A percentile compares a stretch with the other conserved stretches of the same genome.
These are phyloP conservation scores for Brassica incana DNA, from an alignment of 345 rosid genomes.

Conservation along the genomic window DNA sequence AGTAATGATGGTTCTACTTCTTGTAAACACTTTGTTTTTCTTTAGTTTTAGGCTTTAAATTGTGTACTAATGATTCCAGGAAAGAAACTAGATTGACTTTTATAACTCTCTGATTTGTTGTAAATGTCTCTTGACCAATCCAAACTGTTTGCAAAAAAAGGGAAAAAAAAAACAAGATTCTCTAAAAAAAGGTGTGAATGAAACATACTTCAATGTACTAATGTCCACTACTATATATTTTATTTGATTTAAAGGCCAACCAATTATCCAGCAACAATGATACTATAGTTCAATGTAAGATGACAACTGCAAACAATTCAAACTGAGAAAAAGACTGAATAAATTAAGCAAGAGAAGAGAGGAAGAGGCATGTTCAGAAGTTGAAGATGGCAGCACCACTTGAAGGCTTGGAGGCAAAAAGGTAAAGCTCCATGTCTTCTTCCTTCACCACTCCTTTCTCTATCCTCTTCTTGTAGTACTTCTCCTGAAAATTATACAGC, in stretches of 20 bases:
- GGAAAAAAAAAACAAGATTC: background rate
- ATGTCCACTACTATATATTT: background rate
- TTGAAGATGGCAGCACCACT: conserved; percentile 97
- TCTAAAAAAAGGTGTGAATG: background rate
- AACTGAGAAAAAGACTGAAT: background rate
- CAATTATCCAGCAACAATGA: conserved; percentile 1
- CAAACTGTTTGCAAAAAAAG: background rate
- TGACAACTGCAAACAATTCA: conserved; percentile 1
- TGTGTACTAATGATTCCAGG: background rate
- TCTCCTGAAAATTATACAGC: conserved; percentile 52
- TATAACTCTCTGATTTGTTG: conserved; percentile 3
- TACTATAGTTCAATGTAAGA: background rate
- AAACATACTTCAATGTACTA: background rate
- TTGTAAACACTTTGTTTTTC: background rate
- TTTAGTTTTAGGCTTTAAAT: background rate
- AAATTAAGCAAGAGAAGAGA: background rate
- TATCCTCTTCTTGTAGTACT: conserved; percentile 73
- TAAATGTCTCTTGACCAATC: background rate
- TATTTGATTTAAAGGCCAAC: background rate
- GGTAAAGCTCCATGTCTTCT: conserved; percentile 75
- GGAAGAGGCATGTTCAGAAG: conserved; percentile 38
- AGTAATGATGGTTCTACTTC: conserved; percentile 1
- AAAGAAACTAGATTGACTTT: conserved; percentile 14
- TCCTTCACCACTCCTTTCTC: conserved; percentile 68
- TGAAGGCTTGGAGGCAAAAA: conserved; percentile 97